These are phyloP conservation scores for Vigna angularis DNA, from an alignment of 306 rosid species.

Conservation along the genomic window DNA sequence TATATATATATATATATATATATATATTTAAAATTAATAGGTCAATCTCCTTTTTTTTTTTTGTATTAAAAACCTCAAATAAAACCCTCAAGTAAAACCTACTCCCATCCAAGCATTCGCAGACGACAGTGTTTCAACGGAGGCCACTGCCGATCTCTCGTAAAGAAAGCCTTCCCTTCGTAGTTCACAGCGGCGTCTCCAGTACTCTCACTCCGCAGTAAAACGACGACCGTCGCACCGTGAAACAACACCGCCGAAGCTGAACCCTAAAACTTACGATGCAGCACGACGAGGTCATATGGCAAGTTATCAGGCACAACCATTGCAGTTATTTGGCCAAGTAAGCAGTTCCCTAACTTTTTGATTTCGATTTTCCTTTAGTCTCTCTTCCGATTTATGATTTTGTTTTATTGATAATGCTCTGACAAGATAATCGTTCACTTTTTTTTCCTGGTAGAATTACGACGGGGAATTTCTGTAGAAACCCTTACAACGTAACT, in stretches of 20 bases:
- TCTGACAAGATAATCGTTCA: background rate
- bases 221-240: background rate
- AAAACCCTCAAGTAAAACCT: no score
- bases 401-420: background rate
- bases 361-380: background rate
- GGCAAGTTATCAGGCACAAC: slow-evolving; percentile 63
- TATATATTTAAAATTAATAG: no score
- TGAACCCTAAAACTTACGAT: slow-evolving; percentile 36
- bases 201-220: no score
- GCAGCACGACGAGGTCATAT: slow-evolving; percentile 60
- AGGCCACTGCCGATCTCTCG: no score
- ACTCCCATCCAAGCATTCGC: no score
- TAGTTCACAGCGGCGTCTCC: no score
- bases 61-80: no score
- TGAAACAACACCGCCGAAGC: background rate
- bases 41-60: no score
- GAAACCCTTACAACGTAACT: slow-evolving; percentile 88
- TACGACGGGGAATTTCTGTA: slow-evolving; percentile 74
- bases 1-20: no score
- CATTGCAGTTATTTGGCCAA: slow-evolving; percentile 60
- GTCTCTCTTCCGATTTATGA: background rate
- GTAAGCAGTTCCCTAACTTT: slow-evolving; percentile 14
- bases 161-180: no score
- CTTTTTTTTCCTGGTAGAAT: slow-evolving; percentile 53
- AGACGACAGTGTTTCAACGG: no score